These are phyloP conservation scores for Fusarium armeniacum DNA, from an alignment of 2,329 filamentous ascomycete species.

Conservation along the genomic window DNA sequence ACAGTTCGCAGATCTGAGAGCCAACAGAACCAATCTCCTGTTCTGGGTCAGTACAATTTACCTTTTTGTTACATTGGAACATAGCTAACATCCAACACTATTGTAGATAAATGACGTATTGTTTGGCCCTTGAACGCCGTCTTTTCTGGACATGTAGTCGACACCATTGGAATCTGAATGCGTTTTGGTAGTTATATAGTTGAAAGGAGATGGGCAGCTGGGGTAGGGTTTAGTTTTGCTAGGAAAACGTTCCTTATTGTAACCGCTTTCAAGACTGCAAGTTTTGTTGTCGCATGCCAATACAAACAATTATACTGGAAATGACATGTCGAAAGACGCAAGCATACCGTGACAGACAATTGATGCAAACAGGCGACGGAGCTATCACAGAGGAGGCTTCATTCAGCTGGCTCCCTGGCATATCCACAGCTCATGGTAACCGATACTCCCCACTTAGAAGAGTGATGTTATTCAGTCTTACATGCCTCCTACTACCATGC, in stretches of 20 bases:
- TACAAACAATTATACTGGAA: background rate
- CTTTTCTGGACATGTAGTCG: fast-evolving
- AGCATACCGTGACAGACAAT: background rate
- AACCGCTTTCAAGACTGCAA: background rate
- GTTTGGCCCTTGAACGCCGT: background rate
- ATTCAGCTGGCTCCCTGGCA: background rate
- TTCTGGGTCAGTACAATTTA: background rate
- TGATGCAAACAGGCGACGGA: background rate
- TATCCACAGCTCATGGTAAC: too few species aligned
- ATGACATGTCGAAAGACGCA: background rate
- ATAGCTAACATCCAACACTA: background rate
- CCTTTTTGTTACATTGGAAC: background rate
- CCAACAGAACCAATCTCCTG: background rate
- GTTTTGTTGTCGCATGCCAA: background rate
- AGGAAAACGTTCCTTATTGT: background rate
- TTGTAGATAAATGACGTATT: background rate
- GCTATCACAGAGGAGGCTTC: background rate
- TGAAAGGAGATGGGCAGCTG: background rate
- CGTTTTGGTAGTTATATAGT: background rate
- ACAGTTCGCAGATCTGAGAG: background rate
- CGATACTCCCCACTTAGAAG: background rate
- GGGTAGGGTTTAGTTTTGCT: background rate
- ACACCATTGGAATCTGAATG: background rate
- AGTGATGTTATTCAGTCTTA: background rate
- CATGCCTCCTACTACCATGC: too few species aligned